Conservation (phyloP, 1,139 yeast genomes). For the Blastobotrys aristatus region DNA sequence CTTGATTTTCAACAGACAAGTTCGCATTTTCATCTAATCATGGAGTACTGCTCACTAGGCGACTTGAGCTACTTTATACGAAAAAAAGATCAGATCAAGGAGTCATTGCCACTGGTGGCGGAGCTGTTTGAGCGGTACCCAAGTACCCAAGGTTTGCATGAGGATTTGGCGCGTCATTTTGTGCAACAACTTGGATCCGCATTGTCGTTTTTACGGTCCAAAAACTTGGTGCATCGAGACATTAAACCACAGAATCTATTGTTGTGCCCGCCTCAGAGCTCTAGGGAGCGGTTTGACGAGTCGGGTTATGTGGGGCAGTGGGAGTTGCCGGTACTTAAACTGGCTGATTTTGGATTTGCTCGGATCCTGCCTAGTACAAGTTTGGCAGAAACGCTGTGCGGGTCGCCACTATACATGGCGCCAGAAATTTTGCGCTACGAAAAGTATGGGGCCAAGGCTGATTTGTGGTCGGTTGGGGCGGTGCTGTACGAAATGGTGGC, state of each 20-base stretch:
- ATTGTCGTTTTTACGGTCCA: slow-evolving; percentile 68
- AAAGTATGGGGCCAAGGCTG: slow-evolving; percentile 95
- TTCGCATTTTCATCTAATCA: slow-evolving; percentile 80
- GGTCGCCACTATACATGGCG: slow-evolving; percentile 96
- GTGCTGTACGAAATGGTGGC: slow-evolving; percentile 92
- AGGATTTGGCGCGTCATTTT: slow-evolving; percentile 74
- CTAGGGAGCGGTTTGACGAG: slow-evolving; percentile 53
- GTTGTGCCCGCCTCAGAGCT: slow-evolving; percentile 68
- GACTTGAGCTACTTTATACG: slow-evolving; percentile 84
- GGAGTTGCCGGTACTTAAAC: slow-evolving; percentile 83
- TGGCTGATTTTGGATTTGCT: slow-evolving; percentile 98
- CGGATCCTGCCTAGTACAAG: slow-evolving; percentile 87
- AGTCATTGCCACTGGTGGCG: slow-evolving; percentile 74
- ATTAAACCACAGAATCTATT: slow-evolving; percentile 90
- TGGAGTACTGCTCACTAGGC: slow-evolving; percentile 96
- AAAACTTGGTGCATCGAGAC: slow-evolving; percentile 87
- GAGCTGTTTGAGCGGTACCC: slow-evolving; percentile 79
- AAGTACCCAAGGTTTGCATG: slow-evolving; percentile 70
- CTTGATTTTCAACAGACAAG: slow-evolving; percentile 76
- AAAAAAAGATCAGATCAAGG: slow-evolving; percentile 63
- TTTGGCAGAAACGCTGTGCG: slow-evolving; percentile 94
- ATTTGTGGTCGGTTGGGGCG: slow-evolving; percentile 97
- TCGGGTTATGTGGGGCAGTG: slow-evolving; percentile 68
- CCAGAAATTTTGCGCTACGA: slow-evolving; percentile 94
- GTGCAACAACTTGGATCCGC: slow-evolving; percentile 84